These are phyloP conservation scores for Neonectria sp. DNA, from an alignment of 2,329 filamentous ascomycete species.

Conservation along the genomic window DNA sequence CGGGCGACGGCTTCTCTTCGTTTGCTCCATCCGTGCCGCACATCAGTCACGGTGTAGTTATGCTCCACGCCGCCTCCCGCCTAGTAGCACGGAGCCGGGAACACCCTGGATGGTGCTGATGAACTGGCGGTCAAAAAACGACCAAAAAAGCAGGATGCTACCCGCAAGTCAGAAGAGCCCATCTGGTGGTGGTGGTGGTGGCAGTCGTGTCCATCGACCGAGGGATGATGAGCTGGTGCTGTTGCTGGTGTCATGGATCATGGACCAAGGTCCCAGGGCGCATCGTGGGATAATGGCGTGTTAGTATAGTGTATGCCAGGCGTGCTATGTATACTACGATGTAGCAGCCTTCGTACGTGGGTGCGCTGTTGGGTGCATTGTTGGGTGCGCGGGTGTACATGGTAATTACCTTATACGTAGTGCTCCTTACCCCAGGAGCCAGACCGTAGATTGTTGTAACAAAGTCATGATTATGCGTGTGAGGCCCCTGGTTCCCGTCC, in stretches of 20 bases:
- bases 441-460: constrained; percentile 8
- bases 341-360: constrained; percentile 7
- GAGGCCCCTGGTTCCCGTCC: not conserved
- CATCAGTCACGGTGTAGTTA: constrained; percentile 15
- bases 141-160: constrained; percentile 28
- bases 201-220: constrained; percentile 29
- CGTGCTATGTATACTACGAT: constrained; percentile 5
- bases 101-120: constrained; percentile 49
- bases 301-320: not conserved
- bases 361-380: constrained; percentile 16
- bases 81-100: constrained; percentile 37
- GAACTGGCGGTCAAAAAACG: constrained; percentile 65
- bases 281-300: constrained; percentile 16
- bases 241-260: constrained; percentile 38
- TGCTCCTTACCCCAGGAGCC: constrained; percentile 18
- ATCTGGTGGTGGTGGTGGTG: constrained; percentile 24
- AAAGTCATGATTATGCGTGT: constrained; percentile 20
- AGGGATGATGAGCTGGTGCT: constrained; percentile 32
- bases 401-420: constrained; percentile 21
- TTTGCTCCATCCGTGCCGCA: constrained; percentile 16
- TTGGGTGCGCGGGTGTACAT: constrained; percentile 16
- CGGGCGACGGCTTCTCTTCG: constrained; percentile 14
- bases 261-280: constrained; percentile 30
- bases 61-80: constrained; percentile 43
- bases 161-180: constrained; percentile 11